Conservation (phyloP, 2,329 filamentous ascomycete species). For the Botrytis porri region DNA sequence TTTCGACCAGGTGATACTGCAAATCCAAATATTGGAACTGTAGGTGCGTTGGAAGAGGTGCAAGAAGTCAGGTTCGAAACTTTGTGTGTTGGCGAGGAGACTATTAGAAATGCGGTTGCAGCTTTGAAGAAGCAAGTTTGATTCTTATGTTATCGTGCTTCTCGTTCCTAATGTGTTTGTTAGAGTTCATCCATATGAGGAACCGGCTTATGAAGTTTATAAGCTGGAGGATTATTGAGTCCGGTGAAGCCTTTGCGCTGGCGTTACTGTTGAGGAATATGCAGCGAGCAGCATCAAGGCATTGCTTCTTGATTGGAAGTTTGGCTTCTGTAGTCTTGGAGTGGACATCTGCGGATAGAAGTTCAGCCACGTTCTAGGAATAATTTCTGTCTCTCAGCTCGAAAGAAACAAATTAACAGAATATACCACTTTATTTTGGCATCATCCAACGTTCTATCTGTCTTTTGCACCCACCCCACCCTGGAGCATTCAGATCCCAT, state of each 20-base stretch:
- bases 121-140: slow-evolving; percentile 60
- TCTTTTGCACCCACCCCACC: neutral
- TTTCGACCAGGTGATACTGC: slow-evolving; percentile 61
- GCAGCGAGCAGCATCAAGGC: neutral
- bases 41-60: slow-evolving; percentile 55
- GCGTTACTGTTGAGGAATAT: neutral
- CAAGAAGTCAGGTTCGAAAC: slow-evolving; percentile 62
- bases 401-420: neutral
- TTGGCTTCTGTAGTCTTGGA: neutral
- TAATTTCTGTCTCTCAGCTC: neutral
- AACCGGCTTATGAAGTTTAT: slow-evolving; percentile 49
- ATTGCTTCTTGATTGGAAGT: neutral
- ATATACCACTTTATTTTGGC: too few species aligned
- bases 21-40: slow-evolving; percentile 59
- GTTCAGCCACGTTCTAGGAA: neutral
- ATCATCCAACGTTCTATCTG: neutral
- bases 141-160: slow-evolving; percentile 13
- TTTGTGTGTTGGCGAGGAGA: slow-evolving; percentile 57
- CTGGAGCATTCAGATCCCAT: neutral
- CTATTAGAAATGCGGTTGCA: slow-evolving; percentile 53
- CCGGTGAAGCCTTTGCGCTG: neutral
- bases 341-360: neutral
- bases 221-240: slow-evolving; percentile 45
- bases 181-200: slow-evolving; percentile 50
- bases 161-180: slow-evolving; percentile 21